A percentile compares a stretch with the other conserved stretches of the same genome.
phyloP scores from a whole-genome alignment of 495 filamentous ascomycete genomes.

The Acidomyces sp. region DNA sequence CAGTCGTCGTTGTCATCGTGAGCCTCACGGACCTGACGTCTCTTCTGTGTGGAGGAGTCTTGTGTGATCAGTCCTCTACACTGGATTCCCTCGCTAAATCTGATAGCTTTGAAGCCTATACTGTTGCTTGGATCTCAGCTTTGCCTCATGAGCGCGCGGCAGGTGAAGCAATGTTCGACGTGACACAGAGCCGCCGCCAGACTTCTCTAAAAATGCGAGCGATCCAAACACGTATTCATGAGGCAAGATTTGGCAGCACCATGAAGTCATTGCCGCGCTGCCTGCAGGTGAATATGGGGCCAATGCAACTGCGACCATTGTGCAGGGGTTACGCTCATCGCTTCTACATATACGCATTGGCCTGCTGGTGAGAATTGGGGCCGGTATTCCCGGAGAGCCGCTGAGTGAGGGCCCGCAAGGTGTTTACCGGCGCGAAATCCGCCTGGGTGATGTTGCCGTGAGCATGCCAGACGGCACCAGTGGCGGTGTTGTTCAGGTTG shows the following conservation, averaged over 20 bases:
- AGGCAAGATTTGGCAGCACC: constrained; percentile 29
- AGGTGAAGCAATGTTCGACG: constrained; percentile 36
- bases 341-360: constrained; percentile 32
- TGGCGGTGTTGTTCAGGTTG: constrained; percentile 15
- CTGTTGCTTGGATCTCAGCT: constrained; percentile 40
- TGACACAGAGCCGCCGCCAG: constrained; percentile 30
- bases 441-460: constrained; percentile 23
- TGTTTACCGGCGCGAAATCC: too few relatives aligned
- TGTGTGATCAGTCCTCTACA: too few relatives aligned
- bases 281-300: constrained; percentile 28
- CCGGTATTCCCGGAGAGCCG: constrained; percentile 36
- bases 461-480: constrained; percentile 6
- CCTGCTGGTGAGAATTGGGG: constrained; percentile 31
- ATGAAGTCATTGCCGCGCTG: constrained; percentile 35
- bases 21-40: too few relatives aligned
- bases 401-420: constrained; percentile 14
- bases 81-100: too few relatives aligned
- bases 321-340: constrained; percentile 25
- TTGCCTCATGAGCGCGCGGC: constrained; percentile 34
- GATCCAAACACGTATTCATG: constrained; percentile 29
- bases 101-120: constrained; percentile 33
- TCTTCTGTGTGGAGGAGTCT: too few relatives aligned
- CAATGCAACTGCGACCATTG: constrained; percentile 23
- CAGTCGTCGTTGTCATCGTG: too few relatives aligned
- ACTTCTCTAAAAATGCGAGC: constrained; percentile 10